phyloP scores from a whole-genome alignment of 2,329 filamentous ascomycete species.

The Achaetomium macrosporum region DNA sequence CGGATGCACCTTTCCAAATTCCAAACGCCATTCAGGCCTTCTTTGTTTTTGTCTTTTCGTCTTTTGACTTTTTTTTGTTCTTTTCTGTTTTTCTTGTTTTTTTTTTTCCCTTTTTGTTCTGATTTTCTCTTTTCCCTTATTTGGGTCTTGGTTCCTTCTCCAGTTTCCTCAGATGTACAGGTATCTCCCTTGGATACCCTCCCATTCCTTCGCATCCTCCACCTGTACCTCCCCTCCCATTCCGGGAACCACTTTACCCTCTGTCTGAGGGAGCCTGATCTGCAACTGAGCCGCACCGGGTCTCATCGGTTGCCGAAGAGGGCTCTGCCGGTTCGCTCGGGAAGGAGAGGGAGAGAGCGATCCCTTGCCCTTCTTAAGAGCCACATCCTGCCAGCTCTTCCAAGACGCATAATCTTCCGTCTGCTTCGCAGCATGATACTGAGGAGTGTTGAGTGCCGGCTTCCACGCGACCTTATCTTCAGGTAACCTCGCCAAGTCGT shows the following conservation, averaged over 20 bases:
- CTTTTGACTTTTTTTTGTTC: no score
- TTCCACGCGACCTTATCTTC: constrained; percentile 61
- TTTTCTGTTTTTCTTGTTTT: no score
- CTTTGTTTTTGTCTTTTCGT: no score
- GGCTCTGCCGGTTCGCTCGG: constrained; percentile 22
- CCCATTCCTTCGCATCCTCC: constrained; percentile 49
- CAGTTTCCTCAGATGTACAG: no score
- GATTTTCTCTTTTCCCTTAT: no score
- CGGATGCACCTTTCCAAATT: no score
- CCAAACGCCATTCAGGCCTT: no score
- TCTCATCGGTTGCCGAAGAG: constrained; percentile 25
- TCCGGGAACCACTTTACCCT: constrained; percentile 39
- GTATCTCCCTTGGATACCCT: no score
- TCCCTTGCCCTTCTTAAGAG: constrained; percentile 47
- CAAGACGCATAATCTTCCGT: constrained; percentile 60
- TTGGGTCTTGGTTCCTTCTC: no score
- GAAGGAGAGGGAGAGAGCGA: constrained; percentile 23
- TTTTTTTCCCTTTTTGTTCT: no score
- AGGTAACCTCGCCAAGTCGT: constrained; percentile 52
- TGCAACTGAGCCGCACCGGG: constrained; percentile 43
- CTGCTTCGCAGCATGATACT: constrained; percentile 60
- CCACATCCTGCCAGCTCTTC: constrained; percentile 51
- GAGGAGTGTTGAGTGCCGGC: constrained; percentile 58
- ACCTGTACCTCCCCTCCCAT: constrained; percentile 46
- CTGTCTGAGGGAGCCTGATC: constrained; percentile 42